These are phyloP conservation scores for Zoysia japonica DNA, from an alignment of 176 grass and related monocot species.

Conservation along the genomic window DNA sequence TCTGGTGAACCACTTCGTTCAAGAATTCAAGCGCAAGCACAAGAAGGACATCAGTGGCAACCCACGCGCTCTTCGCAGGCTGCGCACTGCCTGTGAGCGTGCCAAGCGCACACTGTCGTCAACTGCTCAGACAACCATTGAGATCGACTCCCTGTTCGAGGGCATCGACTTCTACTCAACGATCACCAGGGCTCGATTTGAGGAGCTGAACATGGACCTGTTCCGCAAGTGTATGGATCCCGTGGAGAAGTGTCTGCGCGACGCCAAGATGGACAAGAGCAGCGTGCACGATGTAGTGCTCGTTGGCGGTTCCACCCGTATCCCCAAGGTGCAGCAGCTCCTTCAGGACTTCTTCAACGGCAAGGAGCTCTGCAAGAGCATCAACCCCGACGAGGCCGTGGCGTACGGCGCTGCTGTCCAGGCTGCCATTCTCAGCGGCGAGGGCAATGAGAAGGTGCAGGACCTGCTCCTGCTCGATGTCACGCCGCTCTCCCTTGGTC, in stretches of 20 bases:
- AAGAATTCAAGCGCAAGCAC: constrained; percentile 69
- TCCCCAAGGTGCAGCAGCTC: constrained; percentile 94
- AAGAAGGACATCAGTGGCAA: constrained; percentile 71
- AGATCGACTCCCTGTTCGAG: constrained; percentile 91
- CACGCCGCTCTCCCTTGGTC: constrained; percentile 58
- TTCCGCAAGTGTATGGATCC: constrained; percentile 97
- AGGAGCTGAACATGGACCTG: constrained; percentile 97
- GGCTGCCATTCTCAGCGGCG: constrained; percentile 92
- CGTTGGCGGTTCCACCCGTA: constrained; percentile 87
- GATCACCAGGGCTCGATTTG: constrained; percentile 83
- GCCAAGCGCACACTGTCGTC: constrained; percentile 93
- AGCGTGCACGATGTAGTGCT: constrained; percentile 85
- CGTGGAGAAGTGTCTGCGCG: constrained; percentile 92
- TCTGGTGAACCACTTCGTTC: constrained; percentile 76
- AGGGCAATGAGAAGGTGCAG: constrained; percentile 94
- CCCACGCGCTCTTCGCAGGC: constrained; percentile 43
- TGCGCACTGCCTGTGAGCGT: constrained; percentile 77
- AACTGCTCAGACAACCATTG: constrained; percentile 85
- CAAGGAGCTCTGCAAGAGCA: constrained; percentile 99
- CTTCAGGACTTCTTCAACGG: constrained; percentile 99
- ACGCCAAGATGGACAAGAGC: constrained; percentile 99
- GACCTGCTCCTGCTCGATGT: constrained; percentile 86
- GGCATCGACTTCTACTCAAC: constrained; percentile 95
- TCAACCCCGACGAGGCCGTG: constrained; percentile 99
- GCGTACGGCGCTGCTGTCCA: constrained; percentile 87